Conservation (phyloP, 2,329 filamentous ascomycete genomes). For the Coniochaeta hoffmannii region DNA sequence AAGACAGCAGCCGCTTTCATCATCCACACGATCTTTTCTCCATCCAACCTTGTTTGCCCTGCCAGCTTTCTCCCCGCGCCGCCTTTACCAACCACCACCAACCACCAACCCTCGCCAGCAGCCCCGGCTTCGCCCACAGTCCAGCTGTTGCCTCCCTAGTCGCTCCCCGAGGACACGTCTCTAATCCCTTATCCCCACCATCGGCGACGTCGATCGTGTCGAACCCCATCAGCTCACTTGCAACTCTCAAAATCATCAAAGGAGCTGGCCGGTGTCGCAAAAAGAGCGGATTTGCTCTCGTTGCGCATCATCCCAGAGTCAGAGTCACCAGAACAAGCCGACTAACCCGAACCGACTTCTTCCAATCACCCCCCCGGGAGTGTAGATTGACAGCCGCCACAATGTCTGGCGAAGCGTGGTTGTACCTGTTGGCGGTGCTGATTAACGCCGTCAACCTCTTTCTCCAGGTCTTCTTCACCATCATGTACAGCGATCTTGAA, state of each 20-base stretch:
- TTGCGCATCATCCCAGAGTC: not conserved
- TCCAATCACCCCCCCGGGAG: not conserved
- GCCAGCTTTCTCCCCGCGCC: slow-evolving; percentile 1
- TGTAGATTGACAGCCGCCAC: slow-evolving; percentile 17
- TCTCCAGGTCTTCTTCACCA: slow-evolving; percentile 99
- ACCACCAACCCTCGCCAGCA: slow-evolving; percentile 7
- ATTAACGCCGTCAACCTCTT: slow-evolving; percentile 99
- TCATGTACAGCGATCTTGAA: slow-evolving; percentile 99
- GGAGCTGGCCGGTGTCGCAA: not conserved
- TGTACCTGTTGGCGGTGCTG: slow-evolving; percentile 94
- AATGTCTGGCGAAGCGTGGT: slow-evolving; percentile 98
- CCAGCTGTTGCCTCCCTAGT: not conserved
- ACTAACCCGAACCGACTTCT: not conserved
- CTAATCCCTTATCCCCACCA: not conserved
- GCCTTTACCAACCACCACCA: not conserved
- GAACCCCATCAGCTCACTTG: not conserved
- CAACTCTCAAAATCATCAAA: not conserved
- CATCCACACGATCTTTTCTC: slow-evolving; percentile 16
- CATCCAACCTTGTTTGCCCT: slow-evolving; percentile 2
- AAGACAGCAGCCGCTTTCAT: slow-evolving; percentile 21
- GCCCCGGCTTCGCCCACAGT: not conserved
- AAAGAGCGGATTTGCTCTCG: not conserved
- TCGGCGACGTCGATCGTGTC: not conserved
- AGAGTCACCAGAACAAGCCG: not conserved
- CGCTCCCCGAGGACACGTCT: slow-evolving; percentile 2